Base-by-base conservation (phyloP, 805 yeast species). In the Monosporozyma aquatica region DNA sequence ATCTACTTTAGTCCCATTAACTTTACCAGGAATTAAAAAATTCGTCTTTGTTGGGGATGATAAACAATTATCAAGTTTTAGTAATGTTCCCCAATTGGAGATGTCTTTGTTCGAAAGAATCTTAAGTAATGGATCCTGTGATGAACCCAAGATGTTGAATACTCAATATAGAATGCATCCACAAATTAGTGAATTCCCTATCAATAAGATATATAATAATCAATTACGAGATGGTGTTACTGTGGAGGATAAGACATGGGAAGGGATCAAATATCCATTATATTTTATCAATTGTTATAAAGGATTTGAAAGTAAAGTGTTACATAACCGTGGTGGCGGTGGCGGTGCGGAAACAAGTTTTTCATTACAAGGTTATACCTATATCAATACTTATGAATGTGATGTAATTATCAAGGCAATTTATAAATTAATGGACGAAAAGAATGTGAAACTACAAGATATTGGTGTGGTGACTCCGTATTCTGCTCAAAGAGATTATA, bases 41-140 rank as follows among this genome's bases (percentile, higher is more conserved):
- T 76, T 81, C 57, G 75, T 80, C 2, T 76, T 82, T 54, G 87
- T 78, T 29, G 89, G 87, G 47, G 90, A 82, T 60, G 84, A 81
- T 51, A 79, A 76, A 46, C 90, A 82, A 58, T 67, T 82, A 64
- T 76, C 83, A 56, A 76, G 83, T 48, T 82, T 80, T 56, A 75
- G 85, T 4, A 77, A 78, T 50, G 76, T 80, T 18, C 83, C 84
- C 39, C 72, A 75, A 43, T 64, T 82, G 45, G 80, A 80, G 42
- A 67, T 76, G 63, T 80, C 87, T 1, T 59, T 82, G 43, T 82
- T 82, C 52, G 87, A 82, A 63, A 67, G 90, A 54, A 74, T 79
- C 3, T 58, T 82, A 38, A 58, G 67, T 32, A 80, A 79, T 56
- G 83, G 82, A 3, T 71, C 81, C 0, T 79, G 76, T 53, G 61